Conservation (phyloP, 179 eudicot species). For the Beta lomatogona region DNA sequence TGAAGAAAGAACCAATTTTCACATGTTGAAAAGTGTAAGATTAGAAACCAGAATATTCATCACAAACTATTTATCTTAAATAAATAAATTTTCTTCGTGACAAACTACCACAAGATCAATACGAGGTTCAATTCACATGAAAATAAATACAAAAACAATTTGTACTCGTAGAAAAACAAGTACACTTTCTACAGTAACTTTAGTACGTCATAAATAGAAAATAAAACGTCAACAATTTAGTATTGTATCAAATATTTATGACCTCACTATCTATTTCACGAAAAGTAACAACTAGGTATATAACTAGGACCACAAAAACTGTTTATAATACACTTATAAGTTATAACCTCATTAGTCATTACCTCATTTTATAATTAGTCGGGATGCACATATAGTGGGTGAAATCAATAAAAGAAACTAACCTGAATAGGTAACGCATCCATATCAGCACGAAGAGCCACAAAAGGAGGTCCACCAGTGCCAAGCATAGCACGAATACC, state of each 20-base stretch:
- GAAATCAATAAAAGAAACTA: background rate
- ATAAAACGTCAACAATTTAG: background rate
- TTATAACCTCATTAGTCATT: background rate
- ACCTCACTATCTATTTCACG: background rate
- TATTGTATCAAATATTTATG: background rate
- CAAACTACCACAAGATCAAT: too few species aligned
- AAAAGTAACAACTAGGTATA: background rate
- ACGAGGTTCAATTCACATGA: too few species aligned
- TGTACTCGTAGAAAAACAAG: background rate
- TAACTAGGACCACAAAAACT: background rate
- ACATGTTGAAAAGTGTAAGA: too few species aligned
- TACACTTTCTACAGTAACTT: background rate
- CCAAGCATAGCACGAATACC: constrained; percentile 73
- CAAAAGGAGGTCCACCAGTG: constrained; percentile 66
- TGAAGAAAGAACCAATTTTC: too few species aligned
- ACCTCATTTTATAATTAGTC: background rate
- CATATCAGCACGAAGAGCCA: constrained; percentile 83
- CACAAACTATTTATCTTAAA: too few species aligned
- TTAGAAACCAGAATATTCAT: too few species aligned
- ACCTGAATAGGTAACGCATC: constrained; percentile 91
- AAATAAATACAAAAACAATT: too few species aligned
- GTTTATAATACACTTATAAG: background rate
- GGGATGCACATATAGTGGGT: background rate
- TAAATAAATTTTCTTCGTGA: too few species aligned
- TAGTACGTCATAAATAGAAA: background rate